Evolutionary conservation across 345 rosid genomes (phyloP).

Genomic region (Clarkia xantiana): DNA sequence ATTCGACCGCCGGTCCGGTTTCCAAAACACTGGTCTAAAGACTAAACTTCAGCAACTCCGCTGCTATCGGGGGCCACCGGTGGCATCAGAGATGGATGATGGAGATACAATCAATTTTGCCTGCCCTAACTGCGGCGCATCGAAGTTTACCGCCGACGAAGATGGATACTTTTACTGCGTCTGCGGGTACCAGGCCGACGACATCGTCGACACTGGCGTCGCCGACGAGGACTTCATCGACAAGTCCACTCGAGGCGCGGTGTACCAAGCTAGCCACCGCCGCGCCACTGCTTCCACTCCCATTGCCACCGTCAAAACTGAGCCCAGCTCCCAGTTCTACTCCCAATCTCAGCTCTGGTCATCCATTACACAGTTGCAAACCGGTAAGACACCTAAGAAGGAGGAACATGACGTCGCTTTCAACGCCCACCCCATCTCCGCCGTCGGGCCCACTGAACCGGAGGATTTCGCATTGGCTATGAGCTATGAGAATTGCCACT

Average conservation of each 20-base stretch:
- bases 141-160: conserved; percentile 23
- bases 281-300: conserved; percentile 16
- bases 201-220: conserved; percentile 39
- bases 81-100: conserved; percentile 10
- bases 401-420: conserved; percentile 6
- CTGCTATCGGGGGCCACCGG: not conserved
- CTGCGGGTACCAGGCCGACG: conserved; percentile 33
- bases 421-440: not conserved
- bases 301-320: conserved; percentile 6
- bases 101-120: conserved; percentile 8
- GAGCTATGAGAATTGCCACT: conserved; percentile 40
- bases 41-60: too few relatives aligned
- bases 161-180: conserved; percentile 52
- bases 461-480: conserved; percentile 34
- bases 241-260: conserved; percentile 28
- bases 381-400: conserved; percentile 6
- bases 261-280: conserved; percentile 23
- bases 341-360: conserved; percentile 32
- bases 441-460: conserved; percentile 26
- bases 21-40: too few relatives aligned
- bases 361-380: conserved; percentile 12
- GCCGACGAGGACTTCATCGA: conserved; percentile 44
- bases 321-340: conserved; percentile 9
- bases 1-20: too few relatives aligned
- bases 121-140: conserved; percentile 44